phyloP scores from a whole-genome alignment of 2,329 filamentous ascomycete species.

The Nemania bipapillata region DNA sequence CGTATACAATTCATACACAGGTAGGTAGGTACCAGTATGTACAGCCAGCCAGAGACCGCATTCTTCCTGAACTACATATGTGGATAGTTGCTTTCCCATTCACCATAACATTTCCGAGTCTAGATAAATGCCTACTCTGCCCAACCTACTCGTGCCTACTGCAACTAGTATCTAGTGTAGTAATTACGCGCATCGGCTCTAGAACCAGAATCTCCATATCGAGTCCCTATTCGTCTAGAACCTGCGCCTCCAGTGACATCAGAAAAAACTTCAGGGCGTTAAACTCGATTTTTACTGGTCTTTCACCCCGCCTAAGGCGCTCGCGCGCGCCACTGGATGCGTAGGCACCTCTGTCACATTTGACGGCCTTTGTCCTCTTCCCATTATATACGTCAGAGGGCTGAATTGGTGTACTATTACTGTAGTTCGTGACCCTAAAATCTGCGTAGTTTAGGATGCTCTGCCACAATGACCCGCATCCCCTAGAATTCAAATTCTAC shows the following conservation, averaged over 20 bases:
- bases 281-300: slow-evolving; percentile 28
- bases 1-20: neutral
- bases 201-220: neutral
- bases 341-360: slow-evolving; percentile 11
- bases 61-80: neutral
- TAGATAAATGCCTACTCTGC: too few species aligned
- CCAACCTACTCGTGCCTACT: too few species aligned
- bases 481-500: slow-evolving; percentile 26
- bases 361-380: neutral
- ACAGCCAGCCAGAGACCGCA: neutral
- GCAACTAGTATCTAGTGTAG: too few species aligned
- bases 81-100: neutral
- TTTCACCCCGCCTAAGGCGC: neutral
- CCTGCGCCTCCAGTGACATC: neutral
- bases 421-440: neutral
- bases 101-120: too few species aligned
- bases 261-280: slow-evolving; percentile 9
- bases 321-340: slow-evolving; percentile 39
- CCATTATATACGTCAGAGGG: neutral
- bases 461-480: slow-evolving; percentile 15
- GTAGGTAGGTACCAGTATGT: too few species aligned
- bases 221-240: slow-evolving; percentile 21
- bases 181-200: neutral
- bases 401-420: neutral
- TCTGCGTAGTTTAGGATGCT: neutral